Evolutionary conservation across 805 yeast genomes (phyloP), one percentile per base, ranked within the genome.

Genomic region (Metschnikowia henanensis): DNA sequence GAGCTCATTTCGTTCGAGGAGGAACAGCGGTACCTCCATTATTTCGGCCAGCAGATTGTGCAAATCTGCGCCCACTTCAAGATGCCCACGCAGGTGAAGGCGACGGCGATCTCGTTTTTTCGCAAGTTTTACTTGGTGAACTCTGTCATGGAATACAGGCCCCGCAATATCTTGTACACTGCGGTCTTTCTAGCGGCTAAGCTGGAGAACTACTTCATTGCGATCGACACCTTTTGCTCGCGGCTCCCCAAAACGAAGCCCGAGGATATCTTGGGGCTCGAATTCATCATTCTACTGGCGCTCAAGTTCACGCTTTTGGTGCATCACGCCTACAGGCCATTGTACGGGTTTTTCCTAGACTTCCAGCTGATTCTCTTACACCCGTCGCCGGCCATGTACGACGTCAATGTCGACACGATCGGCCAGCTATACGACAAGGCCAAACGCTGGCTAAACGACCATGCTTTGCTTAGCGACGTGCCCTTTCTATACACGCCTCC

Each of bases 281-380:
- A 94, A 65, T 94, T 89, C 59, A 71, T 74, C 34, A 75, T 94
- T 4, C 66, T 91, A 42, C 87, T 81, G 62, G 75, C 87, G 8
- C 70, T 94, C 55, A 73, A 81, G 47, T 94, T 94, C 64, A 84
- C 96, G 0, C 68, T 94, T 38, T 60, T 83, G 49, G 92, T 86
- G 8, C 98, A 92, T 61, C 97, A 89, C 65, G 95, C 97, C 2
- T 84, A 79, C 64, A 75, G 84, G 49, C 89, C 98, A 0, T 65
- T 94, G n/a, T 94, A 91, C 62, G 99, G 99, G 18, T 91, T 92
- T 61, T 92, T 85, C 64, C 76, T 92, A 36, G 99, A 94, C 64
- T 78, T 91, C 51, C 99, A 94, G 61, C 74, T 66, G 23, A 68
- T 66, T 5, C 56, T 71, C 64, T 42, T 74, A 70, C 41, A 65